Evolutionary conservation across 805 yeast genomes (phyloP), one percentile per base, ranked within the genome.

Genomic region (Teunomyces cretensis): DNA sequence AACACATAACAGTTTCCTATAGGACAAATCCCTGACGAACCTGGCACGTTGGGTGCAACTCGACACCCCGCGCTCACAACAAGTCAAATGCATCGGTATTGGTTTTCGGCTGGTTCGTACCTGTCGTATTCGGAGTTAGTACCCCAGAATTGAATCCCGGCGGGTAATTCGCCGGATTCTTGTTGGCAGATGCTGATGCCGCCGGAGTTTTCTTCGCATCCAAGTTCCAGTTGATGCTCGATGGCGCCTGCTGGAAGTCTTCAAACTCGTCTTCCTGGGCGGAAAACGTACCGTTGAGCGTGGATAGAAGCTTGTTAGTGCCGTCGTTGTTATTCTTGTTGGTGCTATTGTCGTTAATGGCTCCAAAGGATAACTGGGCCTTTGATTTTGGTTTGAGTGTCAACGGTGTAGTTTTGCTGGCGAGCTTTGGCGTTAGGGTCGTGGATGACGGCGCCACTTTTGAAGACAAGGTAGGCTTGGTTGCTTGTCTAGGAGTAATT

Each of bases 61-160:
- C n/a, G n/a, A 3, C 12, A 19, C 27, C 6, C 38, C 27, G 28
- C 15, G 28, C 38, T 42, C 39, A 53, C 26, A 54, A 47, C 32
- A 54, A 50, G 39, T 54, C 57, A 15, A 54, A 43, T 9, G 48
- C 47, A 33, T 54, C 53, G 6, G 30, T 33, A 22, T 39, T 28
- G 6, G 37, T 6, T 16, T 38, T 39, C 17, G 37, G 15, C 15
- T 22, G 12, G 19, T 35, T 22, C 39, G 41, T 28, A 36, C 45
- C 41, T 13, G 50, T 46, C 33, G 54, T 51, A 35, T 46, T 52
- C 2, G 70, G 70, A 4, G 66, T 56, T 37, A 65, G 52, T 8
- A 63, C 58, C 30, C 51, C 47, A 5, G 65, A 50, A 37, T 58
- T 50, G 43, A 63, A 67, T 1, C 72, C 72, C 0, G 72, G 72